Evolutionary conservation across 495 filamentous ascomycete species (phyloP), one percentile per base, ranked within the genome.

Genomic region (Lepraria neglecta): DNA sequence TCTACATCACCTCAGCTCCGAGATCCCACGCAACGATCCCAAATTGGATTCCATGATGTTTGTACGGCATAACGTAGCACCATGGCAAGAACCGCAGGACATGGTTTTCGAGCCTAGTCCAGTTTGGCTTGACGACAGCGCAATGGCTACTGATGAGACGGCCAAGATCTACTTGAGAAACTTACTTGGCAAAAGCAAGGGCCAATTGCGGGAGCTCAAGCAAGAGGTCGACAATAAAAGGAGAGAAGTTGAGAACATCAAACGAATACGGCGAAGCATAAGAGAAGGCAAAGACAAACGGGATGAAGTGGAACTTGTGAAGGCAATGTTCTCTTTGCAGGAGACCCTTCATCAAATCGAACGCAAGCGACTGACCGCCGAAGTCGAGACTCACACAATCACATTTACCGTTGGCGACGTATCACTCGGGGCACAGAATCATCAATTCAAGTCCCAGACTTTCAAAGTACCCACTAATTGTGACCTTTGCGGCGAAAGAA

Each of bases 391-490:
- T 11, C 84, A 86, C 3, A 94, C 90, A 21, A 94, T 99, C 67
- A 90, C 89, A 9, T 75, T 82, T 17, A 85, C 82, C 2, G 92
- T 96, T 7, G 94, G 94, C 42, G 94, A 99, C 70, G 77, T 99
- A 45, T 94, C 91, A 1, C 72, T 95, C 4, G 92, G 95, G 11
- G 90, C 92, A 7, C 88, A 88, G 69, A 95, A 89, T 65, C 94
- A 99, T 73, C 91, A 92, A 66, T 97, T 99, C 82, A 94, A 92
- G 71, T 87, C 90, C 40, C 89, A 96, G 66, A 97, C 92, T 0
- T 97, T 97, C 80, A 97, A 96, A 69, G 95, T 99, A 58, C 95
- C 95, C 0, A 99, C 94, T 5, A 97, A 97, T 70, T 99, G 94
- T 73, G 92, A 99, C 69, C 79, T 96, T 5, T 99, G 94, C 65